Evolutionary conservation across 192 early-diverging fungal genomes (phyloP).

Genomic region (Rhizophagus clarus): DNA sequence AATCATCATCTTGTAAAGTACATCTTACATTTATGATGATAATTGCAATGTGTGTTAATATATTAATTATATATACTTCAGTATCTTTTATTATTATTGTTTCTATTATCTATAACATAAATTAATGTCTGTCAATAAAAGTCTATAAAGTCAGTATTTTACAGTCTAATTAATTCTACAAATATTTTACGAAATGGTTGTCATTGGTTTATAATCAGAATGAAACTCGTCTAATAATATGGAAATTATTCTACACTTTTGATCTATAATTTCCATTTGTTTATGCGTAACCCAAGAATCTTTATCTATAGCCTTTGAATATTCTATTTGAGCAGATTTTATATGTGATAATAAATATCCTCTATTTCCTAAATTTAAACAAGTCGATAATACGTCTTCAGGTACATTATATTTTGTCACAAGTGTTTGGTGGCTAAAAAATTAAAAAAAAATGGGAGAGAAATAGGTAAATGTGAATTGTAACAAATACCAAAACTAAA

Average conservation of each 20-base stretch:
- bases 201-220: neutral
- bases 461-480: too few relatives aligned
- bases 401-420: neutral
- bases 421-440: neutral
- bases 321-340: neutral
- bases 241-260: constrained; percentile 17
- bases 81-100: too few relatives aligned
- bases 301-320: constrained; percentile 12
- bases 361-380: constrained; percentile 5
- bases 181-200: too few relatives aligned
- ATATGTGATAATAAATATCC: constrained; percentile 7
- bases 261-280: constrained; percentile 14
- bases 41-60: too few relatives aligned
- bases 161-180: too few relatives aligned
- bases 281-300: constrained; percentile 12
- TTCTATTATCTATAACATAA: too few relatives aligned
- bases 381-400: constrained; percentile 21
- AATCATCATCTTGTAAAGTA: too few relatives aligned
- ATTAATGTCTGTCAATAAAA: too few relatives aligned
- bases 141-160: too few relatives aligned
- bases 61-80: too few relatives aligned
- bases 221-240: constrained; percentile 16
- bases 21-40: too few relatives aligned
- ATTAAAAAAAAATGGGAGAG: neutral
- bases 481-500: too few relatives aligned